phyloP scores from a whole-genome alignment of 495 filamentous ascomycete genomes.

The Beverwykella pulmonaria region DNA sequence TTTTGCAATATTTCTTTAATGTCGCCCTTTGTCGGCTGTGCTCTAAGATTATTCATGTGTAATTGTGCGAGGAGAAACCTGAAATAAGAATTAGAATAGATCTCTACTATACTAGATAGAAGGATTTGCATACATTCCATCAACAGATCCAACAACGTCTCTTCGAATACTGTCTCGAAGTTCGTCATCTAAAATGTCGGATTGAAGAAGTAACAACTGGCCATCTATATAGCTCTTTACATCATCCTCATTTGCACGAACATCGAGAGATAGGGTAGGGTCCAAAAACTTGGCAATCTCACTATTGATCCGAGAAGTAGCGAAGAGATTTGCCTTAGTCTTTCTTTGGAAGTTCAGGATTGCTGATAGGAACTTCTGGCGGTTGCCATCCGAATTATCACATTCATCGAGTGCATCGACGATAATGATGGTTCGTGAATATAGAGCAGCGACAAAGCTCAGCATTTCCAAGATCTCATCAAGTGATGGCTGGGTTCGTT shows the following conservation, averaged over 20 bases:
- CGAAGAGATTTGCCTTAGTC: constrained; percentile 42
- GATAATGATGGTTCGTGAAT: constrained; percentile 48
- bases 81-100: neutral
- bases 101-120: neutral
- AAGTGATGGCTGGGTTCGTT: too few species aligned
- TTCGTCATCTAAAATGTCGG: too few species aligned
- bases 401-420: constrained; percentile 57
- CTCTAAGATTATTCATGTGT: constrained; percentile 6
- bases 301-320: constrained; percentile 48
- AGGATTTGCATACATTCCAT: neutral
- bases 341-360: constrained; percentile 42
- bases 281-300: constrained; percentile 42
- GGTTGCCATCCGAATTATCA: neutral
- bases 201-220: neutral
- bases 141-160: neutral
- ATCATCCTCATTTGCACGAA: constrained; percentile 37
- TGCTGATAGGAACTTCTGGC: constrained; percentile 28
- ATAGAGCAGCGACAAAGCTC: constrained; percentile 21
- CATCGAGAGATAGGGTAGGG: neutral
- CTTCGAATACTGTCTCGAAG: neutral
- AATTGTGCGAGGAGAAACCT: constrained; percentile 25
- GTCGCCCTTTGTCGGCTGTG: neutral
- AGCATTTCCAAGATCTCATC: constrained; percentile 19
- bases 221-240: constrained; percentile 43
- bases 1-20: neutral